Percentiles rank a stretch among this genome's conserved stretches.
phyloP scores from a whole-genome alignment of 129 eudicot genomes.

The Deinandra increscens region DNA sequence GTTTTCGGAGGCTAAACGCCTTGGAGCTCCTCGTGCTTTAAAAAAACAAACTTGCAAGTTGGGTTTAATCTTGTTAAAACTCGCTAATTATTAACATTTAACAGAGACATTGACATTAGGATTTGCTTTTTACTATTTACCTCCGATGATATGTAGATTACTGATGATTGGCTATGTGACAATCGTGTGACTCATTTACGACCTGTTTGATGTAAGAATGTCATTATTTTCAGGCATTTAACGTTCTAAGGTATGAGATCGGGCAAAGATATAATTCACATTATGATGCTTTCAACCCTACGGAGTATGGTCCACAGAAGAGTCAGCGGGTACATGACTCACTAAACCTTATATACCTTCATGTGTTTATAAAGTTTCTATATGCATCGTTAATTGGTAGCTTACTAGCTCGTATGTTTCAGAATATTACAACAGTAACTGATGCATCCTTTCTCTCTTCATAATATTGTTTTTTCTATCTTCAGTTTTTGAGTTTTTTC shows the following conservation, averaged over 20 bases:
- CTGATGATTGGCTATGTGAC: too few relatives aligned
- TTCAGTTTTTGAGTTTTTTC: too few relatives aligned
- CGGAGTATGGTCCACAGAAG: conserved; percentile 95
- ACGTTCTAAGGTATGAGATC: conserved; percentile 75
- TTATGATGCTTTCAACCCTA: conserved; percentile 94
- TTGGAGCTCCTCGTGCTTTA: too few relatives aligned
- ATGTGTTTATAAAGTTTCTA: neutral
- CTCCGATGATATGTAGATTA: too few relatives aligned
- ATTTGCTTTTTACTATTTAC: neutral
- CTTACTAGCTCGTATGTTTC: neutral
- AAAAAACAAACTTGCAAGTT: neutral
- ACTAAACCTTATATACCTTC: neutral
- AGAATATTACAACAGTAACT: conserved; percentile 11
- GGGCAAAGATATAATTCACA: conserved; percentile 93
- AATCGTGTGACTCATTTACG: neutral
- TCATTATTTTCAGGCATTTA: conserved; percentile 69
- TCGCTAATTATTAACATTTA: neutral
- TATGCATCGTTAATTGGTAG: neutral
- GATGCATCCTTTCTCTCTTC: neutral
- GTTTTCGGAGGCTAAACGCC: too few relatives aligned
- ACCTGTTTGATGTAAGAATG: conserved; percentile 7
- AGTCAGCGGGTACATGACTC: conserved; percentile 79
- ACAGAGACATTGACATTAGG: neutral
- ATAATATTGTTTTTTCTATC: neutral
- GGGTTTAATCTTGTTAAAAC: neutral